Base-by-base conservation (phyloP, 2,329 filamentous ascomycete genomes). In the Ceratocystis papillata region DNA sequence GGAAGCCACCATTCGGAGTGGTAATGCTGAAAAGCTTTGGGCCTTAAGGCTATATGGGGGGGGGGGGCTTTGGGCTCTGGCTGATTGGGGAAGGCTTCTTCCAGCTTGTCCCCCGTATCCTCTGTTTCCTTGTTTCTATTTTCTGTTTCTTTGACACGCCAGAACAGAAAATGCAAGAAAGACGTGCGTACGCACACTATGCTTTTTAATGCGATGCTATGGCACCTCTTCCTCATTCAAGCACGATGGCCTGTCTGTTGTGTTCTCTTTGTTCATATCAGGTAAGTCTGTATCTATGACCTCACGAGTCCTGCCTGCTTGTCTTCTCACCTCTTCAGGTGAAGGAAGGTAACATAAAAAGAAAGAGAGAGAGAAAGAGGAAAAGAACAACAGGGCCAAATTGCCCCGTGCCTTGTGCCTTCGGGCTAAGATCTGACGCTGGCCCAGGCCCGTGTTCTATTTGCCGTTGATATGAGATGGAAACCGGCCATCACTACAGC, bases 391-490 rank as follows among this genome's bases (percentile, higher is more conserved):
- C 55, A 30, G 55, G 28, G 55, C 55, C 30, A 33, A 7, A 2
- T 5, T 25, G 48, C n/a, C n/a, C n/a, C n/a, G 22, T 53, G 48
- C 48, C 48, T 30, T n/a, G 25, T 30, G 30, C 30, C 15, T n/a
- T 25, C 5, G n/a, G 28, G 28, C 55, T 37, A n/a, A 8, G 55
- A 37, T 37, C 55, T 30, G 20, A 3, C 17, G 30, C 28, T 37
- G 55, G 55, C 55, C 55, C 15, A 30, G 15, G 55, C 28, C 15
- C 55, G 17, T 59, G 28, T 59, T 59, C 55, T 25, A 59, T 59
- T 59, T 59, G 55, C 55, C 55, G 55, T 59, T 30, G 30, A 59
- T 59, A 59, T 59, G 55, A 59, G 55, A 59, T 59, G 55, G 55
- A 59, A 59, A 33, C 25, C 20, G 20, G 20, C 12, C 50, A 30